Base-by-base conservation (phyloP, 352 stramenopile species). In the Phytophthora pistaciae region DNA sequence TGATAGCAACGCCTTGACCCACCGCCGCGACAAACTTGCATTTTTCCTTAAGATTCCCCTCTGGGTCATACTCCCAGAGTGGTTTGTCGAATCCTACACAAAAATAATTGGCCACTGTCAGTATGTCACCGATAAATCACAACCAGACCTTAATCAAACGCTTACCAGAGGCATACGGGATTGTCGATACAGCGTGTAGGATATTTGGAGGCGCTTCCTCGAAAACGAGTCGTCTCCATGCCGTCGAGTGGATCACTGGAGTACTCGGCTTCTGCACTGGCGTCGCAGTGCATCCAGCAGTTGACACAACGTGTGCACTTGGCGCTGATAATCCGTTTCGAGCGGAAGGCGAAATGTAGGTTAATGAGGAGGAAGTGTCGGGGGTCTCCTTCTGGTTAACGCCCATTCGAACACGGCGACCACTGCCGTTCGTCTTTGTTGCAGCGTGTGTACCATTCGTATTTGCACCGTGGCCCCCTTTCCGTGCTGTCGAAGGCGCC, bases 11-110 rank as follows among this genome's bases (percentile, higher is more conserved):
- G 13, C 63, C 61, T 63, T 66, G 27, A 6, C 53, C 60, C 14
- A 71, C 38, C 3, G 58, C 44, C 11, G 44, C 60, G 20, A 79
- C 64, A 38, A 82, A 70, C 14, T 64, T 67, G 54, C 66, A 78
- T 16, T 78, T 79, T 42, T 67, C 56, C 46, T 77, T 62, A n/a
- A 89, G 66, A 16, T 66, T 56, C 20, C 70, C 68, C 4, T 60
- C 77, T 31, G 33, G 60, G 52, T 89, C 82, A 25, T 82, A 89
- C 20, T 79, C 69, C 44, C 75, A 75, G 5, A 89, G 53, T 14
- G 79, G 77, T 36, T 60, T 72, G 14, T 87, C 72, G 2, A 63
- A 77, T 59, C 71, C 82, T 89, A 63, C 25, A 56, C 20, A 59
- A 40, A 5, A 3, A 20, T 5, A 53, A 59, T 36, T 13, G 49